Base-by-base conservation (phyloP, 2,329 filamentous ascomycete genomes). In the Passalora sequoiae region DNA sequence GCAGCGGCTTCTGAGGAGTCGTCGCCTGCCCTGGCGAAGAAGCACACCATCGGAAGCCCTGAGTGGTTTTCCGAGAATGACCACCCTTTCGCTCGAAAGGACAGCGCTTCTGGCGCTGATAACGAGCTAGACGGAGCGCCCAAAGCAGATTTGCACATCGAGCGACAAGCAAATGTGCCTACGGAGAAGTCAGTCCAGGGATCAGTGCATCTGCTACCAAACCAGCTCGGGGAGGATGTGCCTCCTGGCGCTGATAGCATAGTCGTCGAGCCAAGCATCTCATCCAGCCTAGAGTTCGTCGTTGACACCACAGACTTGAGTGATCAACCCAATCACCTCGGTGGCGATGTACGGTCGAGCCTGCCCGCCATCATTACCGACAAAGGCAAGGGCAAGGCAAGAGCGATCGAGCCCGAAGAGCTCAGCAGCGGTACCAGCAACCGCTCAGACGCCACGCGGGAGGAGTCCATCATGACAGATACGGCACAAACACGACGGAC, bases 31-130 rank as follows among this genome's bases (percentile, higher is more conserved):
- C 33, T 40, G 8, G 22, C 22, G 3, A 38, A 48, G 13, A 46
- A 47, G 36, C 44, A 47, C 10, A 38, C 38, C 7, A 53, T 53
- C 28, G 54, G 52, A 8, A 55, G 53, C 37, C 25, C 53, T 19
- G 33, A 27, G 7, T 55, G 53, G 54, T 54, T 54, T 43, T 44
- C 42, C 24, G n/a, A n/a, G n/a, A 50, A 49, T 3, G 47, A 48
- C 24, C 36, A 51, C n/a, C 51, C 51, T 1, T 30, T 47, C 20
- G 39, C 44, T 20, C 42, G 31, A 32, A 30, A 24, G 37, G 45
- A 21, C 21, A 39, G 19, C 19, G 38, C 4, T 15, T 37, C 31
- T 20, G 32, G 16, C 8, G 25, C 32, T 13, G 21, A 19, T 42
- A 31, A 8, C 7, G 29, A 53, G 17, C 21, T 40, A 33, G 7